phyloP scores from a whole-genome alignment of 768 basidiomycete genomes.

The Leccinellum albellum region DNA sequence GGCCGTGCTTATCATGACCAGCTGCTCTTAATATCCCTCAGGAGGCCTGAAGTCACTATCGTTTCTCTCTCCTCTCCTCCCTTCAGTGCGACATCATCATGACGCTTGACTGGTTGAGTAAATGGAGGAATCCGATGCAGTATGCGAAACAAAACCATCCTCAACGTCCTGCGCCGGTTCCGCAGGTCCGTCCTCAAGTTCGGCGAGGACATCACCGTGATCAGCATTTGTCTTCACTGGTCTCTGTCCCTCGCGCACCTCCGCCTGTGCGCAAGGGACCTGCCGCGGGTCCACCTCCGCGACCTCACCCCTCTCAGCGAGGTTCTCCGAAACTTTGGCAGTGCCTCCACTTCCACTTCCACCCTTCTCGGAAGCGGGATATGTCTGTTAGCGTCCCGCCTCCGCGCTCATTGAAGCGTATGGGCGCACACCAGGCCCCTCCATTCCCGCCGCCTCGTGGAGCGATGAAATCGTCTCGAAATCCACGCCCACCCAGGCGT shows the following conservation, averaged over 20 bases:
- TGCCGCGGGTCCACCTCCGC: conserved; percentile 6
- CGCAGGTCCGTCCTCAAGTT: conserved; percentile 15
- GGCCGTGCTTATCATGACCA: conserved; percentile 27
- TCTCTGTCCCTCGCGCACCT: conserved; percentile 10
- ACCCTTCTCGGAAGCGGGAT: conserved; percentile 23
- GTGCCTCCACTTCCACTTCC: conserved; percentile 26
- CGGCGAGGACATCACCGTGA: conserved; percentile 20
- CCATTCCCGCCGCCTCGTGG: conserved; percentile 23
- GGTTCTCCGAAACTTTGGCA: conserved; percentile 13
- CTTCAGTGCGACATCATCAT: conserved; percentile 15
- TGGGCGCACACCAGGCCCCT: conserved; percentile 4
- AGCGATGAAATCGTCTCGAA: conserved; percentile 7
- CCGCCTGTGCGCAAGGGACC: conserved; percentile 16
- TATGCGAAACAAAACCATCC: conserved; percentile 15
- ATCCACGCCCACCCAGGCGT: conserved; percentile 7
- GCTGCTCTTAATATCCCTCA: conserved; percentile 29
- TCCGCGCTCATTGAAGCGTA: conserved; percentile 7
- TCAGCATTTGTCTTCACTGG: conserved; percentile 6
- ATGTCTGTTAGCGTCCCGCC: neutral
- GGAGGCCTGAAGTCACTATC: conserved; percentile 2
- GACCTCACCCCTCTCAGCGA: conserved; percentile 13
- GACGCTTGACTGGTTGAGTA: conserved; percentile 27
- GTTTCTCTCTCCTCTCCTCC: conserved; percentile 10
- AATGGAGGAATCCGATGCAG: conserved; percentile 19
- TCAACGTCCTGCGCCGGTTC: conserved; percentile 14